Conservation (phyloP, 495 filamentous ascomycete species). For the Coniosporium apollinis region DNA sequence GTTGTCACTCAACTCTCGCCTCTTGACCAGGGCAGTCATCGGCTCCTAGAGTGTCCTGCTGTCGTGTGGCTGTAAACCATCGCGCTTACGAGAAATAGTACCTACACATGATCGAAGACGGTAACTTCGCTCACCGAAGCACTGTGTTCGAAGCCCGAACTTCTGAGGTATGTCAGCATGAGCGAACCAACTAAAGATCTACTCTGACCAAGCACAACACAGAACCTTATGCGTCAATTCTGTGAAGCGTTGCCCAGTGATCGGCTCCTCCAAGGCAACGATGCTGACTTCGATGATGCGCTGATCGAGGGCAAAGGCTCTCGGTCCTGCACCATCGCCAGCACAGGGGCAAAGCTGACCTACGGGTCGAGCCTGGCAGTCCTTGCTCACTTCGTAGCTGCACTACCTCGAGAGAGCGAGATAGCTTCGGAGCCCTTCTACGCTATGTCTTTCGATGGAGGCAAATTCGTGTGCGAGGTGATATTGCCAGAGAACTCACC, state of each 20-base stretch:
- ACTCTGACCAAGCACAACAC: too few species aligned
- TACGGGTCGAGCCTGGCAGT: conserved; percentile 53
- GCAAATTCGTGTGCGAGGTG: conserved; percentile 62
- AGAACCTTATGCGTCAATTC: conserved; percentile 48
- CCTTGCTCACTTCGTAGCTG: conserved; percentile 42
- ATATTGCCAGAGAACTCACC: conserved; percentile 65
- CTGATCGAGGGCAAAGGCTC: conserved; percentile 36
- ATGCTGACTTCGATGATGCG: conserved; percentile 37
- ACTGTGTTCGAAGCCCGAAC: conserved; percentile 39
- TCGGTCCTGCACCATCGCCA: conserved; percentile 41
- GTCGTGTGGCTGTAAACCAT: too few species aligned
- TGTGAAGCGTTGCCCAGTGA: conserved; percentile 63
- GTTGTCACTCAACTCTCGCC: too few species aligned
- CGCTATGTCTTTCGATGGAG: conserved; percentile 35
- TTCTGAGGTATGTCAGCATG: too few species aligned
- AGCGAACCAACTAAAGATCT: too few species aligned
- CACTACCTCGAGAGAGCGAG: conserved; percentile 40
- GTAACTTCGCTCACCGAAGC: conserved; percentile 41
- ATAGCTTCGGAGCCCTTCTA: conserved; percentile 41
- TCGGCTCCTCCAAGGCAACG: conserved; percentile 46
- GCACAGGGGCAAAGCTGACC: conserved; percentile 65
- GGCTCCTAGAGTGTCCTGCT: too few species aligned
- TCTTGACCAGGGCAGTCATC: too few species aligned
- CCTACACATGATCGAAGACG: conserved; percentile 62
- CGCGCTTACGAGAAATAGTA: too few species aligned